phyloP scores from a whole-genome alignment of 371 early-diverging fungal genomes.

The Mortierella sp. region DNA sequence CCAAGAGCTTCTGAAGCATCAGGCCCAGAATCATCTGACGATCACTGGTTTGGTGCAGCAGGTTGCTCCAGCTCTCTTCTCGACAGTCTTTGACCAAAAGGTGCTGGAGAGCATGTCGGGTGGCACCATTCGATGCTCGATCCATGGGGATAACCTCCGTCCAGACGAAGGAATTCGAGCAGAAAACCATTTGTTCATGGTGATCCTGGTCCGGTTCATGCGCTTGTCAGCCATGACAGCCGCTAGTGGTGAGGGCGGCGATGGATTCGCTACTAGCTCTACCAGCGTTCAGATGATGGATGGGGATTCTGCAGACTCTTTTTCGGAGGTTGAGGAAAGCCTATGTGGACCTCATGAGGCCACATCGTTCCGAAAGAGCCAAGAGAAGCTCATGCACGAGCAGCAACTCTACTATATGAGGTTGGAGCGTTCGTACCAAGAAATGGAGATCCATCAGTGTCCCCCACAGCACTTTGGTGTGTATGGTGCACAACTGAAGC shows the following conservation, averaged over 20 bases:
- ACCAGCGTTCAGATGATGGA: neutral
- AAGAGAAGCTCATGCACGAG: conserved; percentile 20
- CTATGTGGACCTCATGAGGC: neutral
- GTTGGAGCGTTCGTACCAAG: conserved; percentile 25
- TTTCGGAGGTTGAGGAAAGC: neutral
- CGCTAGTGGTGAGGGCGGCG: neutral
- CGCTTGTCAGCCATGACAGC: conserved; percentile 4
- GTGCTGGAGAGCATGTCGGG: conserved; percentile 29
- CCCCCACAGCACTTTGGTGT: conserved; percentile 37
- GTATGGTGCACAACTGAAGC: conserved; percentile 9
- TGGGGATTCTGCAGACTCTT: neutral
- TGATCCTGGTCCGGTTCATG: conserved; percentile 44
- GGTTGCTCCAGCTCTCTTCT: conserved; percentile 41
- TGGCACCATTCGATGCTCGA: conserved; percentile 23
- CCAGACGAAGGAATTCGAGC: conserved; percentile 26
- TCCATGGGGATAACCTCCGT: conserved; percentile 30
- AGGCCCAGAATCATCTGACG: conserved; percentile 25
- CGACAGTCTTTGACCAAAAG: conserved; percentile 43
- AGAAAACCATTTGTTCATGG: conserved; percentile 35
- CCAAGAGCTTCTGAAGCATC: conserved; percentile 27
- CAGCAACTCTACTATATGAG: conserved; percentile 21
- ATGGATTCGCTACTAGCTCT: neutral
- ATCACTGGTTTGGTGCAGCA: conserved; percentile 23
- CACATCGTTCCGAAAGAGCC: conserved; percentile 25
- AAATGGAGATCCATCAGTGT: conserved; percentile 35